These are phyloP conservation scores for Tremella mesenterica DNA, from an alignment of 768 basidiomycete species.

Conservation along the genomic window DNA sequence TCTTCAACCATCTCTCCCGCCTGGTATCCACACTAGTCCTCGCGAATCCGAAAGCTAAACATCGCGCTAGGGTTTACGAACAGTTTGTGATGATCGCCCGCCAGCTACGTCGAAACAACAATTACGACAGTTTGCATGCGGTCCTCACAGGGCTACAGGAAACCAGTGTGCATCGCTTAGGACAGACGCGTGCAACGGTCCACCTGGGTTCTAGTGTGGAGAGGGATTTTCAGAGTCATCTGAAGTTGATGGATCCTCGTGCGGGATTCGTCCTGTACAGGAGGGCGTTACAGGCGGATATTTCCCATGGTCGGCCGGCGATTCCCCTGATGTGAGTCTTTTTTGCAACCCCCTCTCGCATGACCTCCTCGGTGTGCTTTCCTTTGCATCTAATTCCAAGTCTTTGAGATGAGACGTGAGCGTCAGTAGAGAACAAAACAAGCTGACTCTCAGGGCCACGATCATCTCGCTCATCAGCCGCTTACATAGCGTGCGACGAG, in stretches of 20 bases:
- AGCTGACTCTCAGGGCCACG: constrained; percentile 69
- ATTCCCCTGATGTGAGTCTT: constrained; percentile 60
- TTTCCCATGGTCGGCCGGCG: constrained; percentile 62
- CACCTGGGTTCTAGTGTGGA: constrained; percentile 57
- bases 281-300: constrained; percentile 63
- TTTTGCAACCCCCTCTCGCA: background rate
- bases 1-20: constrained; percentile 74
- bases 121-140: constrained; percentile 86
- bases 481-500: constrained; percentile 74
- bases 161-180: constrained; percentile 62
- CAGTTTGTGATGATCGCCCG: constrained; percentile 78
- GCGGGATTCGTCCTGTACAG: constrained; percentile 86
- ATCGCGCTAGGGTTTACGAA: constrained; percentile 73
- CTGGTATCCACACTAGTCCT: constrained; percentile 89
- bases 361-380: no score
- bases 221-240: constrained; percentile 72
- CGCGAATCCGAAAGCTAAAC: constrained; percentile 67
- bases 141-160: constrained; percentile 89
- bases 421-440: no score
- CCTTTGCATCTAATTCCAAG: no score
- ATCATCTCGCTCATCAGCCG: constrained; percentile 73
- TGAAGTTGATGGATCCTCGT: constrained; percentile 69
- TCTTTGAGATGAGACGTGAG: no score
- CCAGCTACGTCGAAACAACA: constrained; percentile 70
- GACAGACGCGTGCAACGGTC: constrained; percentile 67